Conservation (phyloP, 2,329 filamentous ascomycete species). For the Beauveria brongniartii region DNA sequence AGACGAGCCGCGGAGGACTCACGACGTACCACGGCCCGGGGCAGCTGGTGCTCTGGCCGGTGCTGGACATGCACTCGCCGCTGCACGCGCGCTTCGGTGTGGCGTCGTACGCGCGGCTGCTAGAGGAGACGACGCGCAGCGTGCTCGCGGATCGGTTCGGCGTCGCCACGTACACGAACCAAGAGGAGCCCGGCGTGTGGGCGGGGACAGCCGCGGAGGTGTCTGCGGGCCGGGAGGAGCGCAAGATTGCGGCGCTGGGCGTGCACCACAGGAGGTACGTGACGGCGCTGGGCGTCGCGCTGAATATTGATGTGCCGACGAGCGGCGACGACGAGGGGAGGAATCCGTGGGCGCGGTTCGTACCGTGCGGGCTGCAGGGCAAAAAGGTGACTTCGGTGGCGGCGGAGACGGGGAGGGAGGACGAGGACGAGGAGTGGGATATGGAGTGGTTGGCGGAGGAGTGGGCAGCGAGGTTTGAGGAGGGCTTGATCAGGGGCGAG, state of each 20-base stretch:
- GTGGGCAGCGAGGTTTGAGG: constrained; percentile 28
- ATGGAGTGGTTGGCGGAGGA: constrained; percentile 20
- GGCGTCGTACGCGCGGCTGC: constrained; percentile 65
- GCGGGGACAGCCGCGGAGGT: constrained; percentile 24
- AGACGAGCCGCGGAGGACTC: constrained; percentile 76
- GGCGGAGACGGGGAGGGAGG: constrained; percentile 33
- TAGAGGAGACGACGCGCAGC: constrained; percentile 69
- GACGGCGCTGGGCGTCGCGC: constrained; percentile 72
- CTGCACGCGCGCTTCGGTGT: constrained; percentile 55
- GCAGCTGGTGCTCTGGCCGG: constrained; percentile 85
- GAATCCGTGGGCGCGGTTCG: constrained; percentile 62
- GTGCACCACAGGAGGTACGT: constrained; percentile 85
- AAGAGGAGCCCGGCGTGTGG: constrained; percentile 86
- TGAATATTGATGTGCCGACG: constrained; percentile 63
- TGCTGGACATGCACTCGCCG: constrained; percentile 65
- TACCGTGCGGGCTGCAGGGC: constrained; percentile 81
- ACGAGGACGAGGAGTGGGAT: constrained; percentile 18
- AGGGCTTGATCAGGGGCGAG: constrained; percentile 19
- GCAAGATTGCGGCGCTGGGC: constrained; percentile 84
- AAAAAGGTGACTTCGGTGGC: constrained; percentile 70
- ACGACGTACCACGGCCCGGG: constrained; percentile 95
- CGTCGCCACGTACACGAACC: constrained; percentile 48
- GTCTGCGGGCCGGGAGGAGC: constrained; percentile 27
- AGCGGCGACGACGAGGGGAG: constrained; percentile 21
- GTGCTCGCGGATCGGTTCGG: constrained; percentile 50